Conservation (phyloP, 2,329 filamentous ascomycete species). For the Sarocladium strictum region DNA sequence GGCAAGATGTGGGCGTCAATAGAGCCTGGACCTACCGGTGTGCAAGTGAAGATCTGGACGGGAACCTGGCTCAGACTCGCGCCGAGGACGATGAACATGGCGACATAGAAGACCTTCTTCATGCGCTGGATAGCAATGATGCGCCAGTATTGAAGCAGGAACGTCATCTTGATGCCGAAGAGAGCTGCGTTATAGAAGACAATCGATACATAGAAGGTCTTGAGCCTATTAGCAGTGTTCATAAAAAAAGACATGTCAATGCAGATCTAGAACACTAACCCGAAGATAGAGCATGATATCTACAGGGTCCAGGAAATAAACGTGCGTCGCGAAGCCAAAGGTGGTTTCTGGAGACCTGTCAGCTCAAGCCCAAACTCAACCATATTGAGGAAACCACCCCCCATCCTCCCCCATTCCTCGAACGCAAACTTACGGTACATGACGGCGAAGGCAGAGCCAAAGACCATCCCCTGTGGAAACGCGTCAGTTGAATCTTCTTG, state of each 20-base stretch:
- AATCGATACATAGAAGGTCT: conserved; percentile 5
- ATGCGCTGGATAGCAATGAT: conserved; percentile 4
- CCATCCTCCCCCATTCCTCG: too few species aligned
- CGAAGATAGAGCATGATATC: conserved; percentile 4
- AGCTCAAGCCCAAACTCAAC: background rate
- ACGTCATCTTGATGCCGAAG: conserved; percentile 7
- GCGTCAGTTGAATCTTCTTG: background rate
- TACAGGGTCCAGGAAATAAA: background rate
- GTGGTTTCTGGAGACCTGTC: background rate
- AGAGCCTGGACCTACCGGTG: background rate
- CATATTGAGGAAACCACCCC: background rate
- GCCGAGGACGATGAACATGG: conserved; percentile 18
- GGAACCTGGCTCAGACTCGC: background rate
- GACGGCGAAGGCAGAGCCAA: conserved; percentile 1
- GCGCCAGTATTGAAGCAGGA: conserved; percentile 4
- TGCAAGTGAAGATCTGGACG: conserved; percentile 5
- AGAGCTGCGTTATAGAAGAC: conserved; percentile 5
- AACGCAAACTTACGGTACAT: background rate
- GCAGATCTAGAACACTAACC: background rate
- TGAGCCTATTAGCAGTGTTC: background rate
- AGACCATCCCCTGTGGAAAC: background rate
- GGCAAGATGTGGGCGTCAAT: background rate
- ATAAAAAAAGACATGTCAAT: too few species aligned
- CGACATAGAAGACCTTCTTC: conserved; percentile 2
- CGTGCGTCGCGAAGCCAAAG: conserved; percentile 4